Conservation (phyloP, 2,329 filamentous ascomycete genomes). For the Nigrospora oryzae region DNA sequence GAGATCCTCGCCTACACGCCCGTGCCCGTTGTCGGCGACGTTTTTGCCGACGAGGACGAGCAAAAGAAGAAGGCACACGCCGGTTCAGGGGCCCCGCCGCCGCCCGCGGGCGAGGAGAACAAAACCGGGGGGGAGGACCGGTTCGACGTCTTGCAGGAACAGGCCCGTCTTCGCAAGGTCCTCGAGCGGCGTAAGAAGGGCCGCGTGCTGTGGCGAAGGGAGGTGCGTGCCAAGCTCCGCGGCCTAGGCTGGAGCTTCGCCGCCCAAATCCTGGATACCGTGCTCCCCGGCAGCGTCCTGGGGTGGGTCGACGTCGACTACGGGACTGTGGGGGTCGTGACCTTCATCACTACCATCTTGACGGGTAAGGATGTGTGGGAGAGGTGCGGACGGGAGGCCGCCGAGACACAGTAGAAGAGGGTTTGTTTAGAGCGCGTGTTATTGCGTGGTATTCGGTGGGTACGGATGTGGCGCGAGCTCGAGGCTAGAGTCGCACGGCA, state of each 20-base stretch:
- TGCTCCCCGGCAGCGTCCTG: conserved; percentile 50
- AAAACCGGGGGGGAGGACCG: conserved; percentile 2
- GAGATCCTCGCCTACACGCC: conserved; percentile 25
- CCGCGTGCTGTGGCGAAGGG: conserved; percentile 18
- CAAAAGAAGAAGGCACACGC: neutral
- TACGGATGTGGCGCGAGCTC: too few relatives aligned
- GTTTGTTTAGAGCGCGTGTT: too few relatives aligned
- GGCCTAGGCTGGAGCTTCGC: conserved; percentile 38
- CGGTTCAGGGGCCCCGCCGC: neutral
- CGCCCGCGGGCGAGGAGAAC: conserved; percentile 11
- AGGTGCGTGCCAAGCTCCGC: conserved; percentile 18
- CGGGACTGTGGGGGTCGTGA: conserved; percentile 46
- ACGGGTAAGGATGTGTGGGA: conserved; percentile 56
- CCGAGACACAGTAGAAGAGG: too few relatives aligned
- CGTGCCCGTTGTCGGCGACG: conserved; percentile 21
- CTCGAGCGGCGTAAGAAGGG: conserved; percentile 24
- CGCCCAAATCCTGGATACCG: conserved; percentile 52
- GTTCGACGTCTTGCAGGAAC: conserved; percentile 19
- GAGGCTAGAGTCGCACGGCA: too few relatives aligned
- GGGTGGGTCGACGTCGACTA: conserved; percentile 49
- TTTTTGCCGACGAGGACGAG: conserved; percentile 7
- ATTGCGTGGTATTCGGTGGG: too few relatives aligned
- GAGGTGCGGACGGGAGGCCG: conserved; percentile 25
- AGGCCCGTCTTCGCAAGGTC: conserved; percentile 24
- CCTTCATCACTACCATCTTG: conserved; percentile 54